These are phyloP conservation scores for Orbilia blumenaviensis DNA, from an alignment of 2,329 filamentous ascomycete genomes.

Conservation along the genomic window DNA sequence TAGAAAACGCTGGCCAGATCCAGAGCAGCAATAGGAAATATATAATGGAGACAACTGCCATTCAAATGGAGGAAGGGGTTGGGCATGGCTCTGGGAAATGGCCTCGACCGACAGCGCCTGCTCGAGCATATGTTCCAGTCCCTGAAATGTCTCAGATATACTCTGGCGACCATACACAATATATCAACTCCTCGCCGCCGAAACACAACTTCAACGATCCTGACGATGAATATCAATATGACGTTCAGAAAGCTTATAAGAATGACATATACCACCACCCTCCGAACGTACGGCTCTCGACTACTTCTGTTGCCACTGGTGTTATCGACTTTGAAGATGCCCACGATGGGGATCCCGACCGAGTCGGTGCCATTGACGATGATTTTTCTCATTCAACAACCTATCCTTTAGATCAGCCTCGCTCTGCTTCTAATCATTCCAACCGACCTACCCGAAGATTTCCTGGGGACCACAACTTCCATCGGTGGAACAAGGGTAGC, in stretches of 20 bases:
- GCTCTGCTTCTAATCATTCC: slow-evolving; percentile 50
- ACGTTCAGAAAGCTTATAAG: slow-evolving; percentile 50
- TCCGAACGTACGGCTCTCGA: slow-evolving; percentile 39
- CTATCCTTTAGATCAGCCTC: slow-evolving; percentile 37
- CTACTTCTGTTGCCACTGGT: slow-evolving; percentile 52
- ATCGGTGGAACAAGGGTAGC: slow-evolving; percentile 36
- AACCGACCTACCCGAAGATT: slow-evolving; percentile 41
- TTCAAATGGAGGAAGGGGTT: slow-evolving; percentile 49
- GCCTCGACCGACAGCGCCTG: slow-evolving; percentile 30
- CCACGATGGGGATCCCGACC: slow-evolving; percentile 52
- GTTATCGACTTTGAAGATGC: slow-evolving; percentile 53
- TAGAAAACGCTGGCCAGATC: slow-evolving; percentile 37
- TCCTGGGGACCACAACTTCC: slow-evolving; percentile 45
- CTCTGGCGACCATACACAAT: slow-evolving; percentile 48
- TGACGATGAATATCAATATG: slow-evolving; percentile 46
- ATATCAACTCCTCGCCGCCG: slow-evolving; percentile 39
- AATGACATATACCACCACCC: slow-evolving; percentile 50
- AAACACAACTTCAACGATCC: slow-evolving; percentile 53
- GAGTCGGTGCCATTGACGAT: slow-evolving; percentile 50
- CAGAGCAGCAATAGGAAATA: slow-evolving; percentile 48
- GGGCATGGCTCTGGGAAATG: slow-evolving; percentile 13
- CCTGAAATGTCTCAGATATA: slow-evolving; percentile 52
- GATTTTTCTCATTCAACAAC: slow-evolving; percentile 53
- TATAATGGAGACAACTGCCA: slow-evolving; percentile 39
- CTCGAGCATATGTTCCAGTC: slow-evolving; percentile 36